Conservation (phyloP, 768 basidiomycete genomes). For the Pleurotus ostreatus region DNA sequence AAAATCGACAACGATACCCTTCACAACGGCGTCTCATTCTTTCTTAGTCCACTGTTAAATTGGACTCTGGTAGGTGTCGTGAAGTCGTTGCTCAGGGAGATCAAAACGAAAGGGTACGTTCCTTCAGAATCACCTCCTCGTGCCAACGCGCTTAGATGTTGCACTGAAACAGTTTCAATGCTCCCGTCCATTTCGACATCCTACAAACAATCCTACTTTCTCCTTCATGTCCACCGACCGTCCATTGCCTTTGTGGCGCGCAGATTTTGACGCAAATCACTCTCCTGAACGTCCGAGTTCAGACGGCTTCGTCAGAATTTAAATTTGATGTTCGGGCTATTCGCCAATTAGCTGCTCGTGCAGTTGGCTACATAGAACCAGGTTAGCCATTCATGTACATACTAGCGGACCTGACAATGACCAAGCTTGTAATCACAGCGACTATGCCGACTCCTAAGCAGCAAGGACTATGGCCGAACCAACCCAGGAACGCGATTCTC, state of each 20-base stretch:
- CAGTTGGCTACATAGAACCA: conserved; percentile 10
- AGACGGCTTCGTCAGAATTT: background rate
- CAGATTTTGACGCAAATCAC: conserved; percentile 43
- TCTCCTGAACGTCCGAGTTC: conserved; percentile 29
- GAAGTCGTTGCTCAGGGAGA: conserved; percentile 56
- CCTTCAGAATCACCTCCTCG: background rate
- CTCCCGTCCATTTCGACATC: conserved; percentile 54
- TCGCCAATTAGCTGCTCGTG: conserved; percentile 2
- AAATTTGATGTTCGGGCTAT: conserved; percentile 4
- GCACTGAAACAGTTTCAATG: conserved; percentile 33
- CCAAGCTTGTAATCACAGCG: background rate
- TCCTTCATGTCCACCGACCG: conserved; percentile 58
- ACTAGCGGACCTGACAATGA: background rate
- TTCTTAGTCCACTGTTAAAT: conserved; percentile 64
- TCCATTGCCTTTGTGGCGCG: conserved; percentile 61
- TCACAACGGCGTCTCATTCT: conserved; percentile 75
- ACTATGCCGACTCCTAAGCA: background rate
- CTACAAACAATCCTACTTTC: conserved; percentile 66
- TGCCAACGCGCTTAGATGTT: background rate
- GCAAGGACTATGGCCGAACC: conserved; percentile 37
- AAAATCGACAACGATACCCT: conserved; percentile 67
- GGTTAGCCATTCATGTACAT: background rate
- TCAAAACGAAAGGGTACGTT: conserved; percentile 51
- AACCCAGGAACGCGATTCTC: conserved; percentile 54
- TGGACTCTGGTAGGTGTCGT: conserved; percentile 81